Base-by-base conservation (phyloP, 108 stramenopile genomes). In the Schizochytrium sp. region DNA sequence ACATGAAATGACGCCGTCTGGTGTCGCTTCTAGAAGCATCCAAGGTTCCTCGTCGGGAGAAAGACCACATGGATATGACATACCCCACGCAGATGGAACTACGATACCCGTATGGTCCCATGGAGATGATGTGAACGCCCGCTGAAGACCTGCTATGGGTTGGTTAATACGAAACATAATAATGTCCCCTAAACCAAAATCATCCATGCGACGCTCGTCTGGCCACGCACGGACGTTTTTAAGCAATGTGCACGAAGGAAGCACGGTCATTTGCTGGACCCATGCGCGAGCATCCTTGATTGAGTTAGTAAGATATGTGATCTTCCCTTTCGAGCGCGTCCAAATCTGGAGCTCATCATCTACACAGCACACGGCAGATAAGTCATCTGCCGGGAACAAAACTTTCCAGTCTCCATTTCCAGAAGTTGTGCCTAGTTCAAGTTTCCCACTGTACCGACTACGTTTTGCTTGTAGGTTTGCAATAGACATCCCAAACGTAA, bases 101-200 rank as follows among this genome's bases (percentile, higher is more conserved):
- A 83, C 76, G 47, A 83, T 55, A 13, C 50, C 76, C 10, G 76
- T 83, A 53, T 83, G 76, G 53, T 83, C 76, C 47, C 47, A 83
- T 5, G 47, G 50, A 47, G 76, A 83, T n/a, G 17, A 47, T 5
- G 76, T 83, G 28, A 83, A 50, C 10, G 76, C 76, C 15, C 76
- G 76, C 47, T 83, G 76, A 1, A 83, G 5, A 83, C 53, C 53
- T 5, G 76, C 76, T 5, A 55, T 28, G 53, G 53, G 15, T 38
- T 83, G 76, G 15, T 17, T 83, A 42, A 83, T 83, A 0, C 53
- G 47, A 40, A 83, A 83, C 76, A 83, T 83, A 40, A 83, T 40
- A 83, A 83, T 83, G 28, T 83, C 76, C 10, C 76, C 76, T 38
- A 69, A 38, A 7, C 64, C 64, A 44, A 69, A 69, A 69, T 69